Base-by-base conservation (phyloP, 225 moss, liverwort and hornwort genomes). In the Climacium dendroides region DNA sequence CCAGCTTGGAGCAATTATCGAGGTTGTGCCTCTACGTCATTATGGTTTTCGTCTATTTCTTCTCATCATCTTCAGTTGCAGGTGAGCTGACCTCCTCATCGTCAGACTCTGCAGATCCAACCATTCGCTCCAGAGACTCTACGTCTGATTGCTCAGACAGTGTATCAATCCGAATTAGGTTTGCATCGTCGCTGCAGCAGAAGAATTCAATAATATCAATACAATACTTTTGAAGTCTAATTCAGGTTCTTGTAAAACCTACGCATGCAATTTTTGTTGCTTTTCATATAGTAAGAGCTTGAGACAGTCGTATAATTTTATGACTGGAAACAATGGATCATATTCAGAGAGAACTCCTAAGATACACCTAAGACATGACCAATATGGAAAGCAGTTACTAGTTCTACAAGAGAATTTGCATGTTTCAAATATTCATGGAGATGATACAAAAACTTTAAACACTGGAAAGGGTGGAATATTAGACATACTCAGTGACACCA, bases 41-140 rank as follows among this genome's bases (percentile, higher is more conserved):
- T 45, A 58, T 65, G 58, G 13, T n/a, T 83, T 80, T 64, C 77
- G 6, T 59, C 87, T 91, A 91, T 61, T 82, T 81, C 85, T 83
- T 83, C 74, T 92, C 85, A 61, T 84, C 59, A 75, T 70, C 87
- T 63, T 90, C 90, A 67, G 55, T 63, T 61, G 53, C 81, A 59
- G 89, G 86, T 85, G 89, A 92, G 34, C 48, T 87, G 52, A 83
- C 85, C 85, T 94, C 94, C 83, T 93, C 94, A 65, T 92, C 91
- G 82, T 94, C 94, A 74, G 90, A 93, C 85, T 95, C 93, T 74
- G 86, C 87, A 85, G 93, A 91, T 74, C 89, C 93, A 81, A 97
- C 95, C 93, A 97, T 96, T 83, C 94, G 92, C 91, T 99, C 99
- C 50, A 99, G 90, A 52, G 99, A 95, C 52, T 99, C 97, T 71